Base-by-base conservation (phyloP, 139 green algal species). In the Micractinium sp. region DNA sequence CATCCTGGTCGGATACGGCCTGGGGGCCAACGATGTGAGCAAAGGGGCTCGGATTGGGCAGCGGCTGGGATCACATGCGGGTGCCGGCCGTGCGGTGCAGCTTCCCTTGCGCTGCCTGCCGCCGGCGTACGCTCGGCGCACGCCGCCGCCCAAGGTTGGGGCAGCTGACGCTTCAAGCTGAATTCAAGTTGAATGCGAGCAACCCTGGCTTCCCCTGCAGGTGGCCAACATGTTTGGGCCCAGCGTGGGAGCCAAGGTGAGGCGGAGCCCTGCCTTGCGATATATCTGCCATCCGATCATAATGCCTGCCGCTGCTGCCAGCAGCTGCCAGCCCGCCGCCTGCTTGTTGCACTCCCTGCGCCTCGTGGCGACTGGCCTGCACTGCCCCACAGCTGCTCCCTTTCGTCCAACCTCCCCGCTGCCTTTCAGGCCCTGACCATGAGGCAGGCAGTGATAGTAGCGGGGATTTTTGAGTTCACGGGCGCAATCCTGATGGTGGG, bases 151-250 rank as follows among this genome's bases (percentile, higher is more conserved):
- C 13, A 14, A 3, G 13, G 27, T 29, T 23, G 13, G 23, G 4
- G 13, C 25, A 38, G 29, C 23, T 38, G 69, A 20, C 18, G 67
- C 16, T 20, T 33, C 20, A 12, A 20, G 5, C 20, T 74, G 67
- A 15, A 15, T 74, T 74, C 67, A 74, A 31, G 31, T 31, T 74
- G 67, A 31, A 20, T 74, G 22, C 60, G 15, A 67, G 15, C 60
- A 67, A 67, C 16, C 15, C 60, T 23, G 15, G 14, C 60, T 67
- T 14, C 60, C 60, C 60, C 60, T 67, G 53, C 88, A 93, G 81
- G 87, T 93, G 7, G 91, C 83, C 47, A 93, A 93, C 80, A 79
- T 81, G 9, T 93, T 93, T 63, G 88, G 41, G 0, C 89, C 91
- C 1, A 91, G 81, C 15, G 89, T 92, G 22, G 89, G 89, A 0